phyloP scores from a whole-genome alignment of 1,139 yeast genomes.

The Magnusiomyces tetraspermus region DNA sequence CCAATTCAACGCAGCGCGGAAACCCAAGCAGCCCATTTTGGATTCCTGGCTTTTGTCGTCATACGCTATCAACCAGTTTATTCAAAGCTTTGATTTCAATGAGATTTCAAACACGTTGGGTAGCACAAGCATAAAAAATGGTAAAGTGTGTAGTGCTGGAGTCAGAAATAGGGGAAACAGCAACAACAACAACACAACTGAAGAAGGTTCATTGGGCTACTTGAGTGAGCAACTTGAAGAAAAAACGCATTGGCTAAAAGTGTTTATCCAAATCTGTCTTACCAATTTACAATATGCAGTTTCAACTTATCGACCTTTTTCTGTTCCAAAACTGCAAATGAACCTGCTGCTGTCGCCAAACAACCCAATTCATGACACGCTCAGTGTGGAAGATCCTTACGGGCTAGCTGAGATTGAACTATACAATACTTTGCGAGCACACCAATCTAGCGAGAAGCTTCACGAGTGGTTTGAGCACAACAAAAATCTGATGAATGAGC shows the following conservation, averaged over 20 bases:
- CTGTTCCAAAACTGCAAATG: not conserved
- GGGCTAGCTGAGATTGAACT: not conserved
- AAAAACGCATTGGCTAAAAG: not conserved
- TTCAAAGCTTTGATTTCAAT: slow-evolving; percentile 35
- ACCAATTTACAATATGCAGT: slow-evolving; percentile 2
- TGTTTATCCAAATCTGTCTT: not conserved
- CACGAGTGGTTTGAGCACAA: not conserved
- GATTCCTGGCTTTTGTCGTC: slow-evolving; percentile 44
- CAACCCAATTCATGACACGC: not conserved
- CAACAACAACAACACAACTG: no score
- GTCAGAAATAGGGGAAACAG: no score
- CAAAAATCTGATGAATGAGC: not conserved
- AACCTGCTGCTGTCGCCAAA: not conserved
- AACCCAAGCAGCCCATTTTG: slow-evolving; percentile 40
- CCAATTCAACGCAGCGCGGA: slow-evolving; percentile 43
- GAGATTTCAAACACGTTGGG: not conserved
- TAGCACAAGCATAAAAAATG: no score
- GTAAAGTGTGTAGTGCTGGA: no score
- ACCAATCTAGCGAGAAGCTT: no score
- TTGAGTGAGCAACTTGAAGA: no score
- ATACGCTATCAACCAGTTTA: slow-evolving; percentile 40
- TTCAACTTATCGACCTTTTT: slow-evolving; percentile 1
- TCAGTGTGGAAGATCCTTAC: not conserved
- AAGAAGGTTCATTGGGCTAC: no score
- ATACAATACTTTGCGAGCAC: not conserved